Base-by-base conservation (phyloP, 768 basidiomycete species). In the Podaxis rugospora region DNA sequence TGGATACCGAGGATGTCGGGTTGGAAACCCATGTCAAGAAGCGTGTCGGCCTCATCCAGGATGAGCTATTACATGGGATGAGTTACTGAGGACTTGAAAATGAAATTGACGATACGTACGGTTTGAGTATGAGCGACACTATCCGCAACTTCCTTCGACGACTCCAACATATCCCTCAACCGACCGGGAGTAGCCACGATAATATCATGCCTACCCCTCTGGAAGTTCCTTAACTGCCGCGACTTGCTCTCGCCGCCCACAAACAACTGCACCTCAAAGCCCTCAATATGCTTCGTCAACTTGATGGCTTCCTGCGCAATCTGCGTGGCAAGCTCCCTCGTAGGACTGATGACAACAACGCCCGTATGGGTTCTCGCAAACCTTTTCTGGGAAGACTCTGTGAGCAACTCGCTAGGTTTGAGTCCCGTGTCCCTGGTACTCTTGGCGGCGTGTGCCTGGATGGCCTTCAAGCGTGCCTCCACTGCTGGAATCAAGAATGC, bases 141-240 rank as follows among this genome's bases (percentile, higher is more conserved):
- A 1, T 77, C 75, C 18, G 74, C 74, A 9, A 95, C 79, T 2
- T 79, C 78, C 0, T 80, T 78, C 57, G 87, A 86, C 49, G 75
- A 80, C 59, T 81, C 73, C 55, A 96, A 68, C 44, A 93, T 65
- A 71, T 96, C 94, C 61, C 84, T 79, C 55, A 97, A 72, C 21
- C 95, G 83, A 49, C 95, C 95, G n/a, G 95, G 93, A 0, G 95
- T 98, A 0, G 87, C 87, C 36, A 97, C 92, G 47, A 96, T 85
- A 54, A 96, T 84, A 69, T 97, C 94, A 63, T 85, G 83, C 44
- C 86, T 72, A 1, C 84, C 82, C 16, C 73, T 70, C 66, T 74
- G 76, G 84, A 86, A 97, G 1, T 86, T 81, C 6, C 83, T 76
- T 67, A 94, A 70, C 72, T 98, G 95, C 32, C 63, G 65, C 1